Evolutionary conservation across 805 yeast species (phyloP), one percentile per base, ranked within the genome.

Genomic region (Grigorovia yakushimaensis): DNA sequence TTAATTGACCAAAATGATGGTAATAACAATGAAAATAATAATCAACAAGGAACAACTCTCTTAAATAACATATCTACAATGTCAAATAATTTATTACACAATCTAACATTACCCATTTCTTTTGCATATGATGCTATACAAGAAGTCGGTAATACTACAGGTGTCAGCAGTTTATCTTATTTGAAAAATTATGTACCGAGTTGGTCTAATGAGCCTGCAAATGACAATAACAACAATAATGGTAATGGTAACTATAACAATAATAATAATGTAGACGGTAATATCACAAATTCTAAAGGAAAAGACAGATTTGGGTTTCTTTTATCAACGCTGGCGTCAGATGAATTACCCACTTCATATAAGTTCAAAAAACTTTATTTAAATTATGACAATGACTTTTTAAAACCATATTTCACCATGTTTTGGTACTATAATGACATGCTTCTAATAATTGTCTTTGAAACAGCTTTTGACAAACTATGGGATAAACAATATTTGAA

Each of bases 101-200:
- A 64, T 44, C 41, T 64, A 24, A 51, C 64, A 3, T 48, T 63
- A 18, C 68, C 68, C 4, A 49, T 64, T 19, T 48, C 62, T 0
- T 59, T 64, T 47, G 64, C 68, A 24, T 60, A 59, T 38, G 68
- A 64, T 47, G 60, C 66, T 2, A 55, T 63, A n/a, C 66, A 62
- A 41, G 68, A 64, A 43, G 60, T 64, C 18, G 65, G 68, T 11
- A 44, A 49, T 3, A 62, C 65, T 37, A 58, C 67, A 0, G 68
- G 68, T 1, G 55, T 64, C 4, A 54, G 49, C 33, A 63, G 66
- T 47, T 50, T 63, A 41, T 61, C 66, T 1, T 46, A 59, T 21
- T 47, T 63, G 11, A 55, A 57, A 41, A 56, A 55, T 42, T 61
- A 60, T 47, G 49, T 63, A 6, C 67, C 68, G 2, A 51, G 38